phyloP scores from a whole-genome alignment of 2,329 filamentous ascomycete species.

The Epichloe bromicola region DNA sequence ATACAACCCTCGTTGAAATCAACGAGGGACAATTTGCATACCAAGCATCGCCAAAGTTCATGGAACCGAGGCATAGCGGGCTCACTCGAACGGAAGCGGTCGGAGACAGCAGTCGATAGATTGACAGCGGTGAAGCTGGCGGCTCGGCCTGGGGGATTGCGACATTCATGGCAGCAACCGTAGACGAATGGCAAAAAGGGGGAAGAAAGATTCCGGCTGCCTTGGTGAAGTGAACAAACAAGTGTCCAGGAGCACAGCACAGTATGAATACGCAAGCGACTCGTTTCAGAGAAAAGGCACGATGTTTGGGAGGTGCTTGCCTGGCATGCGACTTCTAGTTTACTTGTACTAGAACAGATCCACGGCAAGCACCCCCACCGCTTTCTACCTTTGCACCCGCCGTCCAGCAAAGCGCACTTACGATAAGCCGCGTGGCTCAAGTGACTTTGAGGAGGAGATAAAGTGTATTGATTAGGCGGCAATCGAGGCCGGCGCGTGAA shows the following conservation, averaged over 20 bases:
- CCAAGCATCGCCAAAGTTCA: constrained; percentile 51
- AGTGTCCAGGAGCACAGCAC: neutral
- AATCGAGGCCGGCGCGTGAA: no score
- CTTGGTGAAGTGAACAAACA: neutral
- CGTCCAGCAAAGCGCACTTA: no score
- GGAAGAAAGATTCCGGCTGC: neutral
- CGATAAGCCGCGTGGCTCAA: no score
- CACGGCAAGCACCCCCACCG: neutral
- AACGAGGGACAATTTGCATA: constrained; percentile 7
- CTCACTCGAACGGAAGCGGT: constrained; percentile 54
- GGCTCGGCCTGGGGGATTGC: constrained; percentile 28
- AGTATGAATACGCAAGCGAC: neutral
- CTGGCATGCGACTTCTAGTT: neutral
- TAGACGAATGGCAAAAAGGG: neutral
- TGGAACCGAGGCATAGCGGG: constrained; percentile 50
- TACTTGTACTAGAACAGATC: neutral
- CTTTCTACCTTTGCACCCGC: no score
- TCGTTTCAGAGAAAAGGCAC: neutral
- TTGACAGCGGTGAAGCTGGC: constrained; percentile 46
- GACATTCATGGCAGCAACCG: constrained; percentile 7
- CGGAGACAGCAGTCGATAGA: constrained; percentile 54
- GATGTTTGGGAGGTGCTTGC: neutral
- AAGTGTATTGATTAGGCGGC: neutral
- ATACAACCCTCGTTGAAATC: neutral
- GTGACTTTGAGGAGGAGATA: no score